Evolutionary conservation across 495 filamentous ascomycete genomes (phyloP).

Genomic region (Daldinia grandis): DNA sequence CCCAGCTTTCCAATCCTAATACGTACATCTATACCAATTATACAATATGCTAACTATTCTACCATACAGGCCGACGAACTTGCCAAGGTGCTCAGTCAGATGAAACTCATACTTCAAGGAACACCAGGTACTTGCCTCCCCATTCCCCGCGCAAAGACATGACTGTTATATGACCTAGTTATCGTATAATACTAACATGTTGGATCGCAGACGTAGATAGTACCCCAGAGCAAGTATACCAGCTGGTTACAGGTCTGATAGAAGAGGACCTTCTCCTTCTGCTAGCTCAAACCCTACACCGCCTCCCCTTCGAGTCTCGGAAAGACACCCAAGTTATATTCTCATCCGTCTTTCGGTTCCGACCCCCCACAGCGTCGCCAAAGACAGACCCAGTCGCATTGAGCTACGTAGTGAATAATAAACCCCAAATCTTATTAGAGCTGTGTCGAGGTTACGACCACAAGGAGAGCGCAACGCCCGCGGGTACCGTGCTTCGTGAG

Average conservation of each 20-base stretch:
- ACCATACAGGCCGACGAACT: slow-evolving; percentile 72
- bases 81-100: slow-evolving; percentile 77
- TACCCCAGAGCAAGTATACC: slow-evolving; percentile 83
- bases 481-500: slow-evolving; percentile 89
- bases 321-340: slow-evolving; percentile 92
- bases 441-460: slow-evolving; percentile 89
- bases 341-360: slow-evolving; percentile 86
- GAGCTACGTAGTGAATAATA: slow-evolving; percentile 81
- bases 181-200: slow-evolving; percentile 25
- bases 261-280: slow-evolving; percentile 87
- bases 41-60: slow-evolving; percentile 3
- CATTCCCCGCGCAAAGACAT: not conserved
- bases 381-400: slow-evolving; percentile 80
- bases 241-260: slow-evolving; percentile 80
- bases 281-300: slow-evolving; percentile 78
- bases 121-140: slow-evolving; percentile 69
- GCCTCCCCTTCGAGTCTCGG: slow-evolving; percentile 90
- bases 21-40: not conserved
- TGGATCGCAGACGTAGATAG: slow-evolving; percentile 76
- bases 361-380: slow-evolving; percentile 63
- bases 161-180: not conserved
- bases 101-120: slow-evolving; percentile 85
- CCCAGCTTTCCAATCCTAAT: slow-evolving; percentile 16
- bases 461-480: slow-evolving; percentile 90
- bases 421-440: slow-evolving; percentile 86